A percentile compares a stretch with the other conserved stretches of the same genome.
These are phyloP conservation scores for Aspergillus spinulosporus DNA, from an alignment of 2,329 filamentous ascomycete genomes.

Conservation along the genomic window DNA sequence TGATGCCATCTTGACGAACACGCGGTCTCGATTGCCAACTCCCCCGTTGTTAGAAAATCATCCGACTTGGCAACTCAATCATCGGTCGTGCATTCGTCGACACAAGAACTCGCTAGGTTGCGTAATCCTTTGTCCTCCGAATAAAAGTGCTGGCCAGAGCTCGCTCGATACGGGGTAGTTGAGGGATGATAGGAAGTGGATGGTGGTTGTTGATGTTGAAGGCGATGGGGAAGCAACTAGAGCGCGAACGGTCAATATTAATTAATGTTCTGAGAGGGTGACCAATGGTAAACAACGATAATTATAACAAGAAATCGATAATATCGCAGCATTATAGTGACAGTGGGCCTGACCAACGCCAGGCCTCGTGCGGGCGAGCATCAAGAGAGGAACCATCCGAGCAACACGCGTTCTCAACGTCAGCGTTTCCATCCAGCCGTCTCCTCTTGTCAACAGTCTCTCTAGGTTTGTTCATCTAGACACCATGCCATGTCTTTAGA, in stretches of 20 bases:
- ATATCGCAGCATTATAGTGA: slow-evolving; percentile 8
- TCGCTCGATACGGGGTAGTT: neutral
- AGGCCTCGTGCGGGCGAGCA: slow-evolving; percentile 3
- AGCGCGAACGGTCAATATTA: slow-evolving; percentile 8
- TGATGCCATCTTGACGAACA: slow-evolving; percentile 35
- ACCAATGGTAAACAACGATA: slow-evolving; percentile 7
- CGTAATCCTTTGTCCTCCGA: neutral
- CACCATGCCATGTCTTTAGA: neutral
- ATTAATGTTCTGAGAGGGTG: slow-evolving; percentile 6
- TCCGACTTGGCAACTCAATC: slow-evolving; percentile 16
- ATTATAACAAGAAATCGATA: slow-evolving; percentile 13
- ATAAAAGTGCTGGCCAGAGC: neutral
- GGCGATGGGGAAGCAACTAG: neutral
- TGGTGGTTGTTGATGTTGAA: slow-evolving; percentile 2
- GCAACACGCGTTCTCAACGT: slow-evolving; percentile 12
- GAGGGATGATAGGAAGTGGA: neutral
- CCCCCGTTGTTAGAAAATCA: slow-evolving; percentile 15
- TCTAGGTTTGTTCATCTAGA: neutral
- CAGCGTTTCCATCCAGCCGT: neutral
- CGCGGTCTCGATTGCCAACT: slow-evolving; percentile 44
- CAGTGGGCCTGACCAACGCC: slow-evolving; percentile 8
- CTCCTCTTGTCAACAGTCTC: neutral
- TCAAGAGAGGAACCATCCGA: slow-evolving; percentile 7
- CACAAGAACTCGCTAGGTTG: slow-evolving; percentile 1
- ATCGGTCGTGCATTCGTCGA: slow-evolving; percentile 13